Percentiles rank a stretch among this genome's conserved stretches.
Conservation (phyloP, 306 rosid species). For the Casuarina glauca region DNA sequence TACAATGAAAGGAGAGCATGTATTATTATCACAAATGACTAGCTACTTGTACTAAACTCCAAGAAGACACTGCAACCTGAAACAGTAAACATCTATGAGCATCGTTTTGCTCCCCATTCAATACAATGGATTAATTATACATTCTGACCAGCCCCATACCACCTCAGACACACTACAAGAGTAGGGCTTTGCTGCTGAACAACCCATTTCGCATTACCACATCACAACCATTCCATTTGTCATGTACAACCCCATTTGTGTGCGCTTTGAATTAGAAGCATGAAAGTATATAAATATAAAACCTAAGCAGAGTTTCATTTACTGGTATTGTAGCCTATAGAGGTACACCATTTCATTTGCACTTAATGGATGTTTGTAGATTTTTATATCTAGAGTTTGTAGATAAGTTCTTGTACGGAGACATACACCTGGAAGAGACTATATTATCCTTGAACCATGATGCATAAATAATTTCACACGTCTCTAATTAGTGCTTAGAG, state of each 20-base stretch:
- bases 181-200: background rate
- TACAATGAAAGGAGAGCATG: slow-evolving; percentile 18
- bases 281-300: background rate
- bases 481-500: background rate
- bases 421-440: background rate
- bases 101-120: background rate
- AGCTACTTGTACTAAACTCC: background rate
- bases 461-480: background rate
- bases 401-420: background rate
- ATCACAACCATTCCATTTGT: background rate
- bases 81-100: background rate
- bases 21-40: slow-evolving; percentile 11
- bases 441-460: background rate
- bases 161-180: background rate
- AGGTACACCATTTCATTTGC: background rate
- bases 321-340: background rate
- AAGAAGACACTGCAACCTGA: background rate
- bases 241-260: background rate
- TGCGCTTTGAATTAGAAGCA: background rate
- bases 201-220: background rate
- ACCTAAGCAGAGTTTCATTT: background rate
- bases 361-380: background rate
- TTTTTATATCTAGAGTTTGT: background rate
- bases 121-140: background rate
- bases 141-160: background rate